Evolutionary conservation across 2,329 filamentous ascomycete genomes (phyloP).

Genomic region (Orbilia brochopaga): DNA sequence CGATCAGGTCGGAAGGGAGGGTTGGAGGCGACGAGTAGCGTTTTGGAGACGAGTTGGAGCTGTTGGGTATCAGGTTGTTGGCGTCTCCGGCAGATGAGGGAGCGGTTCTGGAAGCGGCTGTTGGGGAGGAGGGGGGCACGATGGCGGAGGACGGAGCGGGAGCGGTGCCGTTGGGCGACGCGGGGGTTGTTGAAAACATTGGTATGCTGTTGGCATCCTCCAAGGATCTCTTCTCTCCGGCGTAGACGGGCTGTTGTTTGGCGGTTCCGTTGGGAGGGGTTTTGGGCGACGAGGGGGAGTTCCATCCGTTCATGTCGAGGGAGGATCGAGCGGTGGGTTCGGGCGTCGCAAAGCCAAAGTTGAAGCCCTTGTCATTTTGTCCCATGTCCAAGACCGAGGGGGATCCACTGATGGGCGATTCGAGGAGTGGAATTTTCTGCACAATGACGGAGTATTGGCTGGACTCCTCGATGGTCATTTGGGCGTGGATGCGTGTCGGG

Average conservation of each 20-base stretch:
- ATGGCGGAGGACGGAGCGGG: not conserved
- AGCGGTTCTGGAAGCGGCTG: not conserved
- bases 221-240: conserved; percentile 19
- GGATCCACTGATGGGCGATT: conserved; percentile 12
- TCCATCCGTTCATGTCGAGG: conserved; percentile 27
- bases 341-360: conserved; percentile 21
- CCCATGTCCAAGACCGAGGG: conserved; percentile 28
- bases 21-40: conserved; percentile 41
- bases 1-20: conserved; percentile 15
- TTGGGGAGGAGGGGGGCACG: not conserved
- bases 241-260: not conserved
- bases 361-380: conserved; percentile 38
- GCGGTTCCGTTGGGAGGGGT: conserved; percentile 18
- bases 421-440: conserved; percentile 33
- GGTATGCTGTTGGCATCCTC: conserved; percentile 25
- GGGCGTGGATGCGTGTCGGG: not conserved
- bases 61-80: conserved; percentile 20
- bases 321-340: conserved; percentile 2
- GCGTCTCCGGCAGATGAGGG: conserved; percentile 3
- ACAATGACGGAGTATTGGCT: conserved; percentile 45
- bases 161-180: conserved; percentile 30
- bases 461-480: conserved; percentile 48
- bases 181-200: conserved; percentile 31
- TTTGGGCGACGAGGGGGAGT: conserved; percentile 16
- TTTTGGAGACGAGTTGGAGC: conserved; percentile 34